Conservation (phyloP, 345 rosid species). For the Pugionium dolabratum region DNA sequence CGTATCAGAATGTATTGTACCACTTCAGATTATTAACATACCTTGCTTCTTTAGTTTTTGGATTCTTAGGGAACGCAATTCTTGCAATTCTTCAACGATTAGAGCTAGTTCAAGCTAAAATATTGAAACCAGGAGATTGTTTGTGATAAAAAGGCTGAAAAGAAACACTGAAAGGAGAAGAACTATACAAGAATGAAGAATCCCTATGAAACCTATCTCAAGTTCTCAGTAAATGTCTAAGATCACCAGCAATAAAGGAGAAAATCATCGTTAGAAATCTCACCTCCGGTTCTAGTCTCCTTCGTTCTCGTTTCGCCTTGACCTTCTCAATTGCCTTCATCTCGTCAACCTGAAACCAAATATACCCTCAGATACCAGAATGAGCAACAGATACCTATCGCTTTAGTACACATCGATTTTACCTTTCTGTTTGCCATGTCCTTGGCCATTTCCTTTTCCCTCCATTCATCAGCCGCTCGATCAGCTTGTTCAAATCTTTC, state of each 20-base stretch:
- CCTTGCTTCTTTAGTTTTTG: slow-evolving; percentile 94
- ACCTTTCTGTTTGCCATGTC: slow-evolving; percentile 80
- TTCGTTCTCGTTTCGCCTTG: slow-evolving; percentile 75
- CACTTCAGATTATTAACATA: slow-evolving; percentile 22
- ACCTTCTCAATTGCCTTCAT: slow-evolving; percentile 93
- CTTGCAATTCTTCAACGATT: slow-evolving; percentile 84
- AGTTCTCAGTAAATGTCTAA: background rate
- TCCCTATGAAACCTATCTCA: background rate
- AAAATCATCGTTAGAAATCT: slow-evolving; percentile 25
- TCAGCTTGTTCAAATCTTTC: slow-evolving; percentile 70
- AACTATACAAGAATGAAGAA: background rate
- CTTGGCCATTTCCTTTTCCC: slow-evolving; percentile 84
- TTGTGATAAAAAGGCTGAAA: background rate
- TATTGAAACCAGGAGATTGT: slow-evolving; percentile 13
- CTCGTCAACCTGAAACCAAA: slow-evolving; percentile 63
- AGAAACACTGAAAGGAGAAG: background rate
- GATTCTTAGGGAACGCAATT: slow-evolving; percentile 75
- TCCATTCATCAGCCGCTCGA: slow-evolving; percentile 88
- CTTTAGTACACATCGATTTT: background rate
- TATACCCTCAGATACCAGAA: slow-evolving; percentile 15
- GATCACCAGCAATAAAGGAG: background rate
- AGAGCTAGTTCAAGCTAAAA: slow-evolving; percentile 85
- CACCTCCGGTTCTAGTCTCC: slow-evolving; percentile 86
- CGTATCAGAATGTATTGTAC: background rate
- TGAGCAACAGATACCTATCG: background rate